Percentiles rank a stretch among this genome's conserved stretches.
Evolutionary conservation across 257 asterid genomes (phyloP).

Genomic region (Salvia splendens): DNA sequence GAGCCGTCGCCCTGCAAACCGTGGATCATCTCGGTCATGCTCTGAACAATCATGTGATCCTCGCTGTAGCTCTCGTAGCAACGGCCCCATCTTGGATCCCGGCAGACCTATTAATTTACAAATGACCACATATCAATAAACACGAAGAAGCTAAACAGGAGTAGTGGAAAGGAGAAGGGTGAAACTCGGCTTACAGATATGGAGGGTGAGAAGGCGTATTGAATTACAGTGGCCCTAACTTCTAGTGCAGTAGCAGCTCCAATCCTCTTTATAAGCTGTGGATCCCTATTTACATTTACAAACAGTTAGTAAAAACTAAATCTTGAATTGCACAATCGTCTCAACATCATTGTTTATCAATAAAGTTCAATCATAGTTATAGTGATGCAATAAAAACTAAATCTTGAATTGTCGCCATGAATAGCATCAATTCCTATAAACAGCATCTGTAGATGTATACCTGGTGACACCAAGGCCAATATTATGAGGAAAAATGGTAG

Average conservation of each 20-base stretch:
- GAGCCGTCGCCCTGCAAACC: constrained; percentile 43
- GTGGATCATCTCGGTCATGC: constrained; percentile 48
- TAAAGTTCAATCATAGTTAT: too few species aligned
- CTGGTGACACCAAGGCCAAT: constrained; percentile 80
- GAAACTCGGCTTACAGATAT: constrained; percentile 59
- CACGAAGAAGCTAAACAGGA: too few species aligned
- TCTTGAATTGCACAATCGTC: too few species aligned
- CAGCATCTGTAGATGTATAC: constrained; percentile 37
- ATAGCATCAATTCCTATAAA: too few species aligned
- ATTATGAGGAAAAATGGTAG: constrained; percentile 76
- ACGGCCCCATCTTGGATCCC: constrained; percentile 58
- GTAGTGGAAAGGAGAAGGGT: too few species aligned
- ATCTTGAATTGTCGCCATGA: too few species aligned
- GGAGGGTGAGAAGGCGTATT: constrained; percentile 50
- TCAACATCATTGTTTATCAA: too few species aligned
- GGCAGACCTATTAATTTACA: constrained; percentile 36
- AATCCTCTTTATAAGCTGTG: constrained; percentile 42
- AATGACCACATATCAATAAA: too few species aligned
- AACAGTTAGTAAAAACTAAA: too few species aligned
- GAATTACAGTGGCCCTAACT: constrained; percentile 44
- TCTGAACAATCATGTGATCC: constrained; percentile 43
- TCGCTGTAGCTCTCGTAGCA: constrained; percentile 54
- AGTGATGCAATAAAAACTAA: too few species aligned
- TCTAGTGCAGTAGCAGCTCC: constrained; percentile 36
- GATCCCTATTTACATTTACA: constrained; percentile 33